These are phyloP conservation scores for Acarospora socialis DNA, from an alignment of 2,329 filamentous ascomycete genomes.

Conservation along the genomic window DNA sequence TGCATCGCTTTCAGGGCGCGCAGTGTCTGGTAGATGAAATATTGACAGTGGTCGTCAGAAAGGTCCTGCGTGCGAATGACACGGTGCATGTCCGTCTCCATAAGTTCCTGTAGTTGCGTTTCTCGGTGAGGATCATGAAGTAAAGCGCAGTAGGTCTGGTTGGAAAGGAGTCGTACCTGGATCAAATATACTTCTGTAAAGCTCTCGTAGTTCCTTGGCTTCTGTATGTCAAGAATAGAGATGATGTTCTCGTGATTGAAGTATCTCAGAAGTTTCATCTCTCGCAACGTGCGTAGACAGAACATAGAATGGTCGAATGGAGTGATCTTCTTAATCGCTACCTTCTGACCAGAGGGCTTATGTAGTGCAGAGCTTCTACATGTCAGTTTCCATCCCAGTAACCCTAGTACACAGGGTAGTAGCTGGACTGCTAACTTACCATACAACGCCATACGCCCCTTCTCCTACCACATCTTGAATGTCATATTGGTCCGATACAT, in stretches of 20 bases:
- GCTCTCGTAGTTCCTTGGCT: conserved; percentile 85
- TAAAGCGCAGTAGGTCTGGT: not conserved
- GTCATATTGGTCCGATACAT: conserved; percentile 98
- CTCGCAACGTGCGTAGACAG: conserved; percentile 85
- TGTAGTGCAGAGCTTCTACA: conserved; percentile 73
- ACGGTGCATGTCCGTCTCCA: conserved; percentile 99
- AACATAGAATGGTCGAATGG: conserved; percentile 99
- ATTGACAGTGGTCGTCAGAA: conserved; percentile 98
- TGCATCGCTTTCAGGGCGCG: conserved; percentile 98
- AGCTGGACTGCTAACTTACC: conserved; percentile 44
- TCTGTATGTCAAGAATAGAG: conserved; percentile 97
- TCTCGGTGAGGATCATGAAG: conserved; percentile 6
- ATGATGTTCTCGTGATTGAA: conserved; percentile 99
- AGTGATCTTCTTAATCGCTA: conserved; percentile 99
- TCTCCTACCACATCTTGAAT: conserved; percentile 99
- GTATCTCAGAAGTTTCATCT: conserved; percentile 98
- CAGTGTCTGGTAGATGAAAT: conserved; percentile 99
- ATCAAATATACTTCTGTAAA: conserved; percentile 99
- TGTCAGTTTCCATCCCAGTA: conserved; percentile 6
- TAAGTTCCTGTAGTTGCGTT: conserved; percentile 57
- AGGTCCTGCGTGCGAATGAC: conserved; percentile 97
- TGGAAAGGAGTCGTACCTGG: conserved; percentile 46
- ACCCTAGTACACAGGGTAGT: too few species aligned
- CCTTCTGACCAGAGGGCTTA: conserved; percentile 95
- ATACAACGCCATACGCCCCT: conserved; percentile 95